These are phyloP conservation scores for Solanum bulbocastanum DNA, from an alignment of 257 asterid genomes.

Conservation along the genomic window DNA sequence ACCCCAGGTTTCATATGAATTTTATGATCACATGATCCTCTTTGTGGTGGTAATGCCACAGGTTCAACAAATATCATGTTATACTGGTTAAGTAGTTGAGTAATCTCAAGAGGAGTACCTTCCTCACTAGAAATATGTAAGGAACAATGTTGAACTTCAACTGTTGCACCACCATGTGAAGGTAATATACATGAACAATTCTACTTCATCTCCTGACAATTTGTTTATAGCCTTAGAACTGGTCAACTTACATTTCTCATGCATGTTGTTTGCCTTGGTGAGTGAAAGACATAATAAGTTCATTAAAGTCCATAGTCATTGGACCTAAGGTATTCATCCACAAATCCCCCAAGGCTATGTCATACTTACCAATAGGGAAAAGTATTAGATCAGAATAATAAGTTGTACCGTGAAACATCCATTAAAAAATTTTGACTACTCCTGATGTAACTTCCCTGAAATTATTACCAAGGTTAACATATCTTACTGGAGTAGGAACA, in stretches of 20 bases:
- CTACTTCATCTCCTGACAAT: background rate
- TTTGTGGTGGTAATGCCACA: background rate
- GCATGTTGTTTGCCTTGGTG: background rate
- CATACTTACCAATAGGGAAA: background rate
- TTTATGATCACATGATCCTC: background rate
- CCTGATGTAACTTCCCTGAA: background rate
- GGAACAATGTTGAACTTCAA: background rate
- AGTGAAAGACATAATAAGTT: background rate
- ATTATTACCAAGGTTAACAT: background rate
- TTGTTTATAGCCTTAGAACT: background rate
- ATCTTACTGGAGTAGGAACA: background rate
- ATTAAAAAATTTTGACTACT: background rate
- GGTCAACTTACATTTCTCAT: background rate
- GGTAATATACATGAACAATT: background rate
- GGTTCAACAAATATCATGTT: background rate
- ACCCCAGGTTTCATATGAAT: too few relatives aligned
- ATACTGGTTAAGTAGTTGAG: background rate
- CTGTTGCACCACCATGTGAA: background rate
- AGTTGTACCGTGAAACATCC: background rate
- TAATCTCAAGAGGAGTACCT: background rate
- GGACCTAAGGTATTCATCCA: background rate
- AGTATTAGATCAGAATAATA: background rate
- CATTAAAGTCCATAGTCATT: background rate
- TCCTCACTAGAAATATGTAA: background rate
- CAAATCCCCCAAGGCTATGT: background rate